Conservation (phyloP, 805 yeast species). For the Tetrapisispora namnaoensis region DNA sequence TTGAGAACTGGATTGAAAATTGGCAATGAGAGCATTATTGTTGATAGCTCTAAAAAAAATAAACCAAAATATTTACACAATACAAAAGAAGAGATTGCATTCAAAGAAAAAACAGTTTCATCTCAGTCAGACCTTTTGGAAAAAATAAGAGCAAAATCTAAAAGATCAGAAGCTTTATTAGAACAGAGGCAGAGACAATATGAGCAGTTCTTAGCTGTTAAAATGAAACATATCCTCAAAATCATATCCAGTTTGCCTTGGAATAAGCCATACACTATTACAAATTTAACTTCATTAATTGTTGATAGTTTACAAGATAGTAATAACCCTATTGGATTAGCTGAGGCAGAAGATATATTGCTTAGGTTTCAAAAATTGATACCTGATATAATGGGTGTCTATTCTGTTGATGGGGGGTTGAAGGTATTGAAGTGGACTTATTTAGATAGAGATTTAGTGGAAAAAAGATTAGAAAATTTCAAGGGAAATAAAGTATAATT, state of each 20-base stretch:
- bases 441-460: constrained; percentile 11
- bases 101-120: constrained; percentile 11
- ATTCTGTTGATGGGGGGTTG: constrained; percentile 20
- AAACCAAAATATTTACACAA: constrained; percentile 12
- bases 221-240: constrained; percentile 24
- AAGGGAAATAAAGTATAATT: neutral
- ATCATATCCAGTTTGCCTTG: constrained; percentile 17
- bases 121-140: constrained; percentile 20
- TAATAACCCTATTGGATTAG: constrained; percentile 25
- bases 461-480: neutral
- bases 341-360: constrained; percentile 21
- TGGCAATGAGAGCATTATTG: neutral
- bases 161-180: constrained; percentile 18
- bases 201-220: constrained; percentile 20
- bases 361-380: constrained; percentile 13
- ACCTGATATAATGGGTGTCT: constrained; percentile 9
- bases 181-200: constrained; percentile 21
- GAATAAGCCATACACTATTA: constrained; percentile 23
- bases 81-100: constrained; percentile 12
- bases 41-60: neutral
- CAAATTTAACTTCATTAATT: constrained; percentile 18
- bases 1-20: neutral
- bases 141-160: constrained; percentile 22
- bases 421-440: constrained; percentile 24
- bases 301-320: constrained; percentile 26